Conservation (phyloP, 2,329 filamentous ascomycete genomes). For the Fusarium sp. region DNA sequence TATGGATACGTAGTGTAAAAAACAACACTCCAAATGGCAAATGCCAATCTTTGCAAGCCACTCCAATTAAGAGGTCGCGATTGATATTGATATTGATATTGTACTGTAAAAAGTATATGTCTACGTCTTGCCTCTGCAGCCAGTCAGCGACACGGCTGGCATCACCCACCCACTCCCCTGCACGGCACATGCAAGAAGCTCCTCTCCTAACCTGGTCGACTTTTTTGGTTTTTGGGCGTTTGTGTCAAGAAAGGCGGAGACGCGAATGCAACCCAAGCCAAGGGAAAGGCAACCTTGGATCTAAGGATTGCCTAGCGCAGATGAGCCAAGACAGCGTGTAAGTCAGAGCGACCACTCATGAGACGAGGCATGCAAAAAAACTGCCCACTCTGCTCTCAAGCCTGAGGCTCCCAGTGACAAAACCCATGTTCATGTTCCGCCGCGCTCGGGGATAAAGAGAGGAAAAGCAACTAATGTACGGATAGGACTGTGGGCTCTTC, state of each 20-base stretch:
- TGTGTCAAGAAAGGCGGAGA: slow-evolving; percentile 26
- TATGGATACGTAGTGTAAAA: neutral
- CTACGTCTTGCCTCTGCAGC: slow-evolving; percentile 25
- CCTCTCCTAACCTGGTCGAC: neutral
- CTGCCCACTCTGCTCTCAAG: slow-evolving; percentile 12
- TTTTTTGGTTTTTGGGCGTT: slow-evolving; percentile 10
- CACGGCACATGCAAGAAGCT: slow-evolving; percentile 22
- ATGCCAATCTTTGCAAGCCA: neutral
- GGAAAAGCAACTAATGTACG: neutral
- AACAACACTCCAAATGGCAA: neutral
- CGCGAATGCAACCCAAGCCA: slow-evolving; percentile 27
- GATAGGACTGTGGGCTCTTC: no score
- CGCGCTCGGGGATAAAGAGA: slow-evolving; percentile 16
- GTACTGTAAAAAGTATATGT: slow-evolving; percentile 48
- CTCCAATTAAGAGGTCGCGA: slow-evolving; percentile 15
- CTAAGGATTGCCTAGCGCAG: slow-evolving; percentile 33
- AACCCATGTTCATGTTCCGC: slow-evolving; percentile 6
- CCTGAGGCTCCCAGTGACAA: slow-evolving; percentile 21
- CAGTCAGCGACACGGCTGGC: slow-evolving; percentile 30
- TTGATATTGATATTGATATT: slow-evolving; percentile 23
- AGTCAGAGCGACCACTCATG: slow-evolving; percentile 24
- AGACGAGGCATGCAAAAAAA: neutral
- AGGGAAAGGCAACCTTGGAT: slow-evolving; percentile 36
- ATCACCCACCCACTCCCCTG: slow-evolving; percentile 29
- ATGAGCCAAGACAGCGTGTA: slow-evolving; percentile 28